Base-by-base conservation (phyloP, 1,284 basidiomycete genomes). In the Cryptococcus sp. region DNA sequence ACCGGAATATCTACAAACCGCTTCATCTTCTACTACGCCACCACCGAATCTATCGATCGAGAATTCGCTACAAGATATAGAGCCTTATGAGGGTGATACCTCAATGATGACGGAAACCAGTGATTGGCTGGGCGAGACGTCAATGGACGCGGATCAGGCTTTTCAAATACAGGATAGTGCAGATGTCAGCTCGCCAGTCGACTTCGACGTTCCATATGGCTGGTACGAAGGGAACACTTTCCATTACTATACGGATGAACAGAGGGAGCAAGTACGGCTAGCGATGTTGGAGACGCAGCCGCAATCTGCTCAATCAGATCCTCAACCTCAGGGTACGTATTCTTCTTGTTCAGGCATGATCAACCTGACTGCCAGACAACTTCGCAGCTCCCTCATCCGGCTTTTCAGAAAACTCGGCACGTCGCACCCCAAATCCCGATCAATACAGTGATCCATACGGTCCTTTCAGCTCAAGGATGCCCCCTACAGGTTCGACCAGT, bases 241-340 rank as follows among this genome's bases (percentile, higher is more conserved):
- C 58, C 49, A 69, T 44, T 72, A 68, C 62, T 73, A 73, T 53
- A 73, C 72, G 4, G 62, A 62, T 0, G 72, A 72, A 53, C 64
- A 73, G 54, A 61, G 59, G 37, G 66, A 67, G 48, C 62, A 59
- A 21, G 72, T 73, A 21, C 59, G 65, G 18, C 41, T 55, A 46
- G 48, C 63, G 1, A 66, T 71, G 67, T 69, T 16, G 62, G 54
- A 11, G 48, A 55, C 43, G 42, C 23, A 7, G 41, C 23, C n/a
- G 46, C 44, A 24, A 21, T 11, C 22, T 18, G 41, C 50, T n/a
- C 28, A 24, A 4, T 45, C 45, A 46, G 49, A 24, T 18, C 10
- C 32, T 13, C n/a, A n/a, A n/a, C 44, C n/a, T 11, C 45, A 49
- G 46, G 36, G 54, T 55, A 32, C 48, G 54, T 50, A 19, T 3